These are phyloP conservation scores for Colletotrichum camelliae DNA, from an alignment of 2,329 filamentous ascomycete genomes.

Conservation along the genomic window DNA sequence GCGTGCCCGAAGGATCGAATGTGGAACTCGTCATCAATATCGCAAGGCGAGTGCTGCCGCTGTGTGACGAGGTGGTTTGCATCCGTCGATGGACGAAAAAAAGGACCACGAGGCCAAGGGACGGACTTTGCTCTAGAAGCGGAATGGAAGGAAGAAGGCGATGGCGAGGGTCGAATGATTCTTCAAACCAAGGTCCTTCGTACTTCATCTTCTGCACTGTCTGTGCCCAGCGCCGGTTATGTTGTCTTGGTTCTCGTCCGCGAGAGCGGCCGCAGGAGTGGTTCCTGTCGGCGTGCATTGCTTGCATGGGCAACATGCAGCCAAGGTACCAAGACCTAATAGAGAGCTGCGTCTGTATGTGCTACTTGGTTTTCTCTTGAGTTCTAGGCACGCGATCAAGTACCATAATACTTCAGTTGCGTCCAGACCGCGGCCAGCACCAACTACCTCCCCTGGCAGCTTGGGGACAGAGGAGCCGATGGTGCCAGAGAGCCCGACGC, in stretches of 20 bases:
- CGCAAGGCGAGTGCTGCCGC: not conserved
- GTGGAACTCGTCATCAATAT: not conserved
- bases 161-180: not conserved
- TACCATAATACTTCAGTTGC: not conserved
- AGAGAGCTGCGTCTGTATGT: not conserved
- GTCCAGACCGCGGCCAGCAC: not conserved
- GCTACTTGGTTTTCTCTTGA: not conserved
- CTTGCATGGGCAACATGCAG: not conserved
- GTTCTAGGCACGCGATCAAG: not conserved
- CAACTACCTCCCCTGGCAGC: not conserved
- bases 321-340: not conserved
- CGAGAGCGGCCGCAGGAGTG: not conserved
- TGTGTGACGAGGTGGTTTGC: not conserved
- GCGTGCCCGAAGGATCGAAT: not conserved
- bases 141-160: not conserved
- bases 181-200: not conserved
- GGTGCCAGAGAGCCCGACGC: not conserved
- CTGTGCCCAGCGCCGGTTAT: not conserved
- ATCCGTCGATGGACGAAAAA: not conserved
- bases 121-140: not conserved
- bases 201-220: not conserved
- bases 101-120: not conserved
- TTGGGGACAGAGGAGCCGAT: not conserved
- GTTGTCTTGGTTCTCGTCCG: not conserved
- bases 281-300: not conserved